Evolutionary conservation across 1,284 basidiomycete species (phyloP).

Genomic region (Erythrobasidium hasegawianum): DNA sequence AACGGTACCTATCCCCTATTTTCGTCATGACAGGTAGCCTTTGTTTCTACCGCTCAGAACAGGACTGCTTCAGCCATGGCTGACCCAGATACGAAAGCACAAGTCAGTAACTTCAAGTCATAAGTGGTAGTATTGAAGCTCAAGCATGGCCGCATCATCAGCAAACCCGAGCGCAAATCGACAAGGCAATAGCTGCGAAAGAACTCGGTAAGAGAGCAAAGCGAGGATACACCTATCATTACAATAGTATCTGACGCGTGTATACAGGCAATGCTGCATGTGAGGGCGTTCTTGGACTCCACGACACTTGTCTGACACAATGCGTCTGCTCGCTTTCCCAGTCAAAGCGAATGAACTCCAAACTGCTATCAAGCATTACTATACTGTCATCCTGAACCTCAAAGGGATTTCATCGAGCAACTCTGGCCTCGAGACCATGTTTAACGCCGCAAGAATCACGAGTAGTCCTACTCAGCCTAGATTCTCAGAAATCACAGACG

Average conservation of each 20-base stretch:
- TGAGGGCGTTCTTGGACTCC: no score
- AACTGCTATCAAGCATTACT: slow-evolving; percentile 18
- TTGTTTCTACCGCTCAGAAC: no score
- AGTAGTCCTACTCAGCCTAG: neutral
- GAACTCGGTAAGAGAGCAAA: slow-evolving; percentile 11
- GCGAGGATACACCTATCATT: neutral
- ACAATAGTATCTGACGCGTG: neutral
- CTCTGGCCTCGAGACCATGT: neutral
- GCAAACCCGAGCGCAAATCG: slow-evolving; percentile 5
- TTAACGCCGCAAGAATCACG: neutral
- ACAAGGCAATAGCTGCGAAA: slow-evolving; percentile 22
- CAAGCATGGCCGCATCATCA: neutral
- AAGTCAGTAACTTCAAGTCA: no score
- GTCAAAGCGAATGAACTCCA: slow-evolving; percentile 22
- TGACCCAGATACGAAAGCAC: no score
- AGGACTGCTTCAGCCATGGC: no score
- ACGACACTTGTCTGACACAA: no score
- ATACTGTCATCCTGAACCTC: slow-evolving; percentile 17
- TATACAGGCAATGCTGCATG: slow-evolving; percentile 27
- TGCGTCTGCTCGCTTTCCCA: no score
- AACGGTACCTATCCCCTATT: no score
- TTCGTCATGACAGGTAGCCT: no score
- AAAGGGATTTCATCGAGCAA: slow-evolving; percentile 16
- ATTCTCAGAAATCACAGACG: slow-evolving; percentile 6
- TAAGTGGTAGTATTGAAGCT: no score